These are phyloP conservation scores for Daldinia caldariorum DNA, from an alignment of 495 filamentous ascomycete species.

Conservation along the genomic window DNA sequence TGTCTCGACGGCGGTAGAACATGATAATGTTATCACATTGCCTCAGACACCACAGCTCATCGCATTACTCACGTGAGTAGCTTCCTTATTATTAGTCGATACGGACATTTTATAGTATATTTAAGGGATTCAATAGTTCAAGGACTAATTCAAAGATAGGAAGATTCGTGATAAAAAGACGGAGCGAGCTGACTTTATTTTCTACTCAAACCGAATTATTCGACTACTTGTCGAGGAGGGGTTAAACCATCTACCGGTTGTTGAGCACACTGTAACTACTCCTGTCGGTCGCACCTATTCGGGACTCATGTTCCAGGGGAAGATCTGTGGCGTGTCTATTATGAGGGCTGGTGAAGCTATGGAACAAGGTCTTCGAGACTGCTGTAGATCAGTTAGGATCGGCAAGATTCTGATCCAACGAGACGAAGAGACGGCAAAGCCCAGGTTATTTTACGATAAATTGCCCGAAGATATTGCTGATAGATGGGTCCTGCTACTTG, in stretches of 20 bases:
- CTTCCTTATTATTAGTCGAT: conserved; percentile 39
- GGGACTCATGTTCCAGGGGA: conserved; percentile 94
- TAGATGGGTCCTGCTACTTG: conserved; percentile 92
- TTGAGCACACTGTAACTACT: conserved; percentile 86
- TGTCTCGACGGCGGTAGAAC: conserved; percentile 82
- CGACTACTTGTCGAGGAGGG: conserved; percentile 98
- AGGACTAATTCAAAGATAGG: conserved; percentile 57
- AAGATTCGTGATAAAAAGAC: conserved; percentile 95
- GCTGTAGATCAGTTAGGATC: conserved; percentile 94
- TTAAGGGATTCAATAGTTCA: conserved; percentile 17
- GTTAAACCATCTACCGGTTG: conserved; percentile 92
- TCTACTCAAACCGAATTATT: conserved; percentile 99
- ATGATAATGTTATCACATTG: conserved; percentile 88
- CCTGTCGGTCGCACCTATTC: conserved; percentile 89
- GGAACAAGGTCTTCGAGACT: conserved; percentile 96
- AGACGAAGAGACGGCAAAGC: conserved; percentile 92
- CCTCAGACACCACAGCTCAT: conserved; percentile 97
- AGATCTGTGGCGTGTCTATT: conserved; percentile 98
- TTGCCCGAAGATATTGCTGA: conserved; percentile 91
- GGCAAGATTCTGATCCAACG: conserved; percentile 98
- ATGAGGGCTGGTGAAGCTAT: conserved; percentile 98
- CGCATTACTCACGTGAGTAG: conserved; percentile 90
- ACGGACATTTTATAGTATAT: conserved; percentile 15
- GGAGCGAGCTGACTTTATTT: conserved; percentile 93
- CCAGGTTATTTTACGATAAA: conserved; percentile 96